phyloP scores from a whole-genome alignment of 768 basidiomycete genomes.

The Fomitopsis pulvina region DNA sequence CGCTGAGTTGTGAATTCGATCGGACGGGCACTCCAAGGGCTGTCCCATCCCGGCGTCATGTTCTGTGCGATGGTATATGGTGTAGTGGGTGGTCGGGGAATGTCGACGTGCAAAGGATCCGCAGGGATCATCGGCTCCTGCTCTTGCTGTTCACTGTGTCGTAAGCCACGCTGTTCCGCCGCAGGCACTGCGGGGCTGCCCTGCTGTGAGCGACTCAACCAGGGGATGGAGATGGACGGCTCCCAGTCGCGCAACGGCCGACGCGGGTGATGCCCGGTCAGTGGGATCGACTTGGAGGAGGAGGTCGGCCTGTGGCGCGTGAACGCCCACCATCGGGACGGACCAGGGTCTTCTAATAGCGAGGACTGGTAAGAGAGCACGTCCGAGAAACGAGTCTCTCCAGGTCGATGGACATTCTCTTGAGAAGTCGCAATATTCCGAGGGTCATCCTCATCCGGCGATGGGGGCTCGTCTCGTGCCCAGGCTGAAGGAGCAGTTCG shows the following conservation, averaged over 20 bases:
- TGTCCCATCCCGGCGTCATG: slow-evolving; percentile 59
- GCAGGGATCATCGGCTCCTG: background rate
- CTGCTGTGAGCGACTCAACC: slow-evolving; percentile 37
- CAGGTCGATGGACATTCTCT: slow-evolving; percentile 21
- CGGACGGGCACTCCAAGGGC: slow-evolving; percentile 48
- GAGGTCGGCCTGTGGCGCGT: slow-evolving; percentile 43
- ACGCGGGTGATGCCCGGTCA: slow-evolving; percentile 9
- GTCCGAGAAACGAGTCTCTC: slow-evolving; percentile 42
- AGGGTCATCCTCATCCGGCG: slow-evolving; percentile 46
- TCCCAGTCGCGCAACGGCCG: slow-evolving; percentile 12
- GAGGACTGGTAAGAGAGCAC: slow-evolving; percentile 42
- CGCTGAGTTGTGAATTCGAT: slow-evolving; percentile 16
- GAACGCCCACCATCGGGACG: slow-evolving; percentile 68
- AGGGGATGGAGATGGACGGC: slow-evolving; percentile 40
- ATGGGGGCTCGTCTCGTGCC: slow-evolving; percentile 80
- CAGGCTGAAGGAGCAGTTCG: slow-evolving; percentile 47
- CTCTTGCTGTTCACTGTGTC: background rate
- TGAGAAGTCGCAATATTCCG: slow-evolving; percentile 25
- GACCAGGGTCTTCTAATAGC: slow-evolving; percentile 21
- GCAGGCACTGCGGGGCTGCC: slow-evolving; percentile 11
- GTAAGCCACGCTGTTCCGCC: slow-evolving; percentile 7
- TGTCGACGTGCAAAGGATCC: slow-evolving; percentile 20
- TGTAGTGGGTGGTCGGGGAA: slow-evolving; percentile 26
- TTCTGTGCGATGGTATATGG: slow-evolving; percentile 50
- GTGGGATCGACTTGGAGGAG: slow-evolving; percentile 14